Evolutionary conservation across 306 rosid genomes (phyloP), one percentile per base, ranked within the genome.

Genomic region (Cyclanthera cordifolia): DNA sequence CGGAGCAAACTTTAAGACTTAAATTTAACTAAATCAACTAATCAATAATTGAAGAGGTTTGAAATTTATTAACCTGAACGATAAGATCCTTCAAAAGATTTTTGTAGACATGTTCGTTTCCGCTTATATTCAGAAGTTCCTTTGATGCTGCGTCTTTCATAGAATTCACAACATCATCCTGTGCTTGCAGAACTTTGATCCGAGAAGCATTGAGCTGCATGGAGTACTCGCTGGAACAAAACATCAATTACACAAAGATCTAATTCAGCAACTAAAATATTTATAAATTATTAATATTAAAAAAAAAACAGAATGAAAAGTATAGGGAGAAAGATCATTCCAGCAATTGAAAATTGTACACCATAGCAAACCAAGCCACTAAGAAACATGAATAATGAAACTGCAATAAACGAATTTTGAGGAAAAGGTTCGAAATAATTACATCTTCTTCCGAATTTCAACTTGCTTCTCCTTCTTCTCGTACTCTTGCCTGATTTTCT

Each of bases 101-200:
- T 72, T 57, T 77, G 75, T 89, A 92, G 28, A 12, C 82, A 69
- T 85, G 83, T 77, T 92, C 87, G 58, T 87, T 76, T 23, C 43
- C 79, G 81, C 90, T 75, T 68, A 89, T 87, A 64, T 72, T 75
- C 86, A 92, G 76, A 71, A 92, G 96, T 50, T 89, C 89, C 82
- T 84, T 81, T 5, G 95, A 69, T 13, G 95, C 90, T 19, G 79
- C 84, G 19, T 92, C 97, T 81, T 87, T 92, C 92, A 92, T 92
- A 82, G 89, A 66, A 80, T 65, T 87, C 51, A 89, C 84, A 61
- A 87, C 79, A 50, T 89, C 97, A 78, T 92, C 97, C 72, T 92
- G 97, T 53, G 97, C 97, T 81, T 92, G 97, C 77, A 92, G 97
- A 84, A 92, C 95, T 76, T 92, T 89, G 73, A 92, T 85, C 25